Evolutionary conservation across 257 asterid genomes (phyloP), one percentile per base, ranked within the genome.

Genomic region (Cordia subcordata): DNA sequence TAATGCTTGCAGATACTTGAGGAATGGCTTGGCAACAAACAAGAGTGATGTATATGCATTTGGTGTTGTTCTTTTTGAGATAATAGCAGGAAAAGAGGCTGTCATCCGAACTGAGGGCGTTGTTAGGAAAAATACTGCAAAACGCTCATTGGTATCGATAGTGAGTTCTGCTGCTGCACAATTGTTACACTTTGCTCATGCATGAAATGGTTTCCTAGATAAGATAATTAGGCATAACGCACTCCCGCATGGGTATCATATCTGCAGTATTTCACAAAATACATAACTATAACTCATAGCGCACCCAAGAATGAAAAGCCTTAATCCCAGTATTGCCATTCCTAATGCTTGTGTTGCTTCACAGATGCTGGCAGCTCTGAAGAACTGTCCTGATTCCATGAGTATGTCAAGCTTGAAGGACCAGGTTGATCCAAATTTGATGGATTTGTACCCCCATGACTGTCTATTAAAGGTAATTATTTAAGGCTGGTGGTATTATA

Each of bases 31-130:
- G 32, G 99, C 97, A 5, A 81, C 97, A 39, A 85, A 63, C 18
- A 93, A 93, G 78, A 86, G 94, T 15, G 99, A 93, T 58, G 87
- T 93, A n/a, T 92, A 81, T 75, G 99, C 99, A 71, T 92, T 86
- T 69, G 96, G 95, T 5, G 91, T 92, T 60, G 94, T 89, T 47
- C 90, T 93, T 68, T 86, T 86, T 8, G 99, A 88, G 84, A 58
- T 93, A 72, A 75, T 89, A 40, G 84, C 99, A 0, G 99, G 97
- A 37, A 89, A 89, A 71, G 96, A 86, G 74, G 96, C 99, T 61
- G 75, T 89, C 77, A 86, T 70, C 12, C 63, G 50, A 27, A 59
- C 77, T 42, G 72, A 70, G 57, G 79, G 74, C 50, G 22, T 16
- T 62, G 69, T 58, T 35, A 17, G 81, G 11, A 84, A 78, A 79